A percentile compares a stretch with the other conserved stretches of the same genome.
Evolutionary conservation across 306 rosid species (phyloP).

Genomic region (Acacia acuminata): DNA sequence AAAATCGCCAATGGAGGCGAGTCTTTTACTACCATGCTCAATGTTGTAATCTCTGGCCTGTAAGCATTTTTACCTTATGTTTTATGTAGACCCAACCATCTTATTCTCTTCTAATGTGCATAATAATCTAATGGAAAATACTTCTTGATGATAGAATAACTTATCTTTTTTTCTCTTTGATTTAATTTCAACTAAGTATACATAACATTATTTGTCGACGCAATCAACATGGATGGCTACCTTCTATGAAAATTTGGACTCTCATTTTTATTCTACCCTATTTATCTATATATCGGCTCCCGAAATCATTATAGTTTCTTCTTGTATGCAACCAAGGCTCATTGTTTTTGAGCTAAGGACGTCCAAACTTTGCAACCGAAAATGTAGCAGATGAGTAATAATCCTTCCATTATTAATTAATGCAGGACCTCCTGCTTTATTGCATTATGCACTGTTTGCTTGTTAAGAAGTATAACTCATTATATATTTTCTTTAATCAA

Average conservation of each 20-base stretch:
- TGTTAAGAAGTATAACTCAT: background rate
- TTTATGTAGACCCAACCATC: background rate
- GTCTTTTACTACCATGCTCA: slow-evolving; percentile 97
- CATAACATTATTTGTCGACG: background rate
- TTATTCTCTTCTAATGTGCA: background rate
- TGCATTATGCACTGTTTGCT: background rate
- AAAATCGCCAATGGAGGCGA: slow-evolving; percentile 87
- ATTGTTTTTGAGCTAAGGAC: background rate
- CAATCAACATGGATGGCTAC: background rate
- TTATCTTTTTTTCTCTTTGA: background rate
- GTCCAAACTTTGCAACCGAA: background rate
- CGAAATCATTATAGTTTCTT: background rate
- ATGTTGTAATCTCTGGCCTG: slow-evolving; percentile 98
- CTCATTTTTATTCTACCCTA: background rate
- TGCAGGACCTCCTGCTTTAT: background rate
- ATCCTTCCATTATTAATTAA: background rate
- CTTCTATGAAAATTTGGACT: background rate
- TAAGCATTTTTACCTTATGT: slow-evolving; percentile 47
- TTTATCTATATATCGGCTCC: background rate
- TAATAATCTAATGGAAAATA: background rate
- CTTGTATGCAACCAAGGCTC: background rate
- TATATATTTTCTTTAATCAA: background rate
- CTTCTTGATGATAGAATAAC: background rate
- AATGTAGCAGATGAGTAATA: background rate
- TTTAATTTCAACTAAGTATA: background rate